Percentiles rank a stretch among this genome's conserved stretches.
Evolutionary conservation across 768 basidiomycete genomes (phyloP).

Genomic region (Suillus subluteus): DNA sequence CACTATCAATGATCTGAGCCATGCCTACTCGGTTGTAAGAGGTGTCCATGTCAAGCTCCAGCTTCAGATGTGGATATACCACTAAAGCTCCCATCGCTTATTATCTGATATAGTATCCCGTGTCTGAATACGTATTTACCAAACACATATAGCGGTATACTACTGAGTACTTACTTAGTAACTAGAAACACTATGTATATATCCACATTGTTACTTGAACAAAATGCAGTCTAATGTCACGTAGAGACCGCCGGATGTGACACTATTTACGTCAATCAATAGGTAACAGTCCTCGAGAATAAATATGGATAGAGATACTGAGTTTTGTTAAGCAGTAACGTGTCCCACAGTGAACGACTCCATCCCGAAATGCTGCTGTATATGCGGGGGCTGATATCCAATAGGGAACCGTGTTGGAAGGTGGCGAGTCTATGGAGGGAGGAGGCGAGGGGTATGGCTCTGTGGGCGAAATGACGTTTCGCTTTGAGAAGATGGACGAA

Average conservation of each 20-base stretch:
- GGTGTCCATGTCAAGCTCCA: background rate
- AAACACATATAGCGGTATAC: background rate
- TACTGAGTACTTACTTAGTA: background rate
- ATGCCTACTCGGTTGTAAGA: background rate
- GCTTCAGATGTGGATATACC: background rate
- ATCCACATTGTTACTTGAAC: background rate
- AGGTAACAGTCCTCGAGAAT: constrained; percentile 15
- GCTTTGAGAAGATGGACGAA: constrained; percentile 28
- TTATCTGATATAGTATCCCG: background rate
- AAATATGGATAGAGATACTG: constrained; percentile 26
- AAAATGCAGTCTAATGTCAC: background rate
- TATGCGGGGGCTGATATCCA: constrained; percentile 15
- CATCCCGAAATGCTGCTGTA: constrained; percentile 3
- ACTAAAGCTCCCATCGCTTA: background rate
- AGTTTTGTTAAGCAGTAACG: constrained; percentile 20
- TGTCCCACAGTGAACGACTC: constrained; percentile 20
- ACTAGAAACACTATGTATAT: background rate
- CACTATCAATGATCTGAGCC: constrained; percentile 2
- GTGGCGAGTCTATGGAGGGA: constrained; percentile 33
- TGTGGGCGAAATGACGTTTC: constrained; percentile 31
- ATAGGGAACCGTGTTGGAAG: constrained; percentile 19
- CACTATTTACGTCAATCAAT: background rate
- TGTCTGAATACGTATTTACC: background rate
- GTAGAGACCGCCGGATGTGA: background rate
- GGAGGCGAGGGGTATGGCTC: constrained; percentile 57